A percentile compares a stretch with the other conserved stretches of the same genome.
Conservation (phyloP, 306 rosid species). For the Dalbergia cultrata region DNA sequence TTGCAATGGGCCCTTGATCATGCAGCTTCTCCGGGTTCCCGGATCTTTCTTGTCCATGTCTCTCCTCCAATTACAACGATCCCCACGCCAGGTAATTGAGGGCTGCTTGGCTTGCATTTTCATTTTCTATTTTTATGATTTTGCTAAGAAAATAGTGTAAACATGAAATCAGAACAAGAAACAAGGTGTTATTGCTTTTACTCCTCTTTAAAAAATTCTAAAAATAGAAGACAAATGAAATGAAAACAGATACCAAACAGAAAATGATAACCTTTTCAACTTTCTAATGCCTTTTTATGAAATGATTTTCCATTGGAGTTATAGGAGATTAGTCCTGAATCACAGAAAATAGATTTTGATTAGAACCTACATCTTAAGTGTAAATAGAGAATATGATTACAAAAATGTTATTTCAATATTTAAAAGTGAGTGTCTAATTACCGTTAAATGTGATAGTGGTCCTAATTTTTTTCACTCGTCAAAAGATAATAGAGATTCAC, state of each 20-base stretch:
- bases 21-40: constrained; percentile 64
- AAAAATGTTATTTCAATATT: too few species aligned
- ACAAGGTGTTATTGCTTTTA: too few species aligned
- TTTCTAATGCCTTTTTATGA: not conserved
- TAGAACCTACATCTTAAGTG: not conserved
- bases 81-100: constrained; percentile 74
- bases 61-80: constrained; percentile 71
- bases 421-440: too few species aligned
- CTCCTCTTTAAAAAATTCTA: too few species aligned
- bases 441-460: too few species aligned
- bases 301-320: not conserved
- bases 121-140: not conserved
- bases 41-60: constrained; percentile 79
- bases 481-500: too few species aligned
- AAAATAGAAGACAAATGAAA: too few species aligned
- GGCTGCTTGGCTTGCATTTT: too few species aligned
- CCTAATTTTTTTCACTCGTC: too few species aligned
- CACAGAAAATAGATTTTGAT: not conserved
- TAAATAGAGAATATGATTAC: not conserved
- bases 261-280: not conserved
- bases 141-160: too few species aligned
- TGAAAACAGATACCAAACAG: too few species aligned
- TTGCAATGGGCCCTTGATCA: constrained; percentile 82
- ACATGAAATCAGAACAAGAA: too few species aligned
- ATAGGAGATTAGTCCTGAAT: constrained; percentile 16